phyloP scores from a whole-genome alignment of 345 rosid genomes.

The Populus pruinosa region DNA sequence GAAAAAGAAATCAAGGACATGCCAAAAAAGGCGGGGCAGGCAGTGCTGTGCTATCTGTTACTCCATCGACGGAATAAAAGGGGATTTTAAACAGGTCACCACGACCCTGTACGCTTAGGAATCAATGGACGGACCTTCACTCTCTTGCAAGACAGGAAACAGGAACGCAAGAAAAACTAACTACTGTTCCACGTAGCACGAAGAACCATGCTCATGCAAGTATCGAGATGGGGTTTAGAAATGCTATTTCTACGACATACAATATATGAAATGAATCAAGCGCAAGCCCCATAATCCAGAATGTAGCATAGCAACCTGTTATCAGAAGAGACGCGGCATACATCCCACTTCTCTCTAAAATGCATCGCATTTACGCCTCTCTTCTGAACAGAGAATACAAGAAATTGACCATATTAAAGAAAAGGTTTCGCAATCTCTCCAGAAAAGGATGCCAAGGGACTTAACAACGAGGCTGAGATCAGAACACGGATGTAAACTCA shows the following conservation, averaged over 20 bases:
- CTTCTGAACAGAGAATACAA: background rate
- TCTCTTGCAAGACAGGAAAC: background rate
- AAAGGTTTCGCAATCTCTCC: background rate
- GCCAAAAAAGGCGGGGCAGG: too few relatives aligned
- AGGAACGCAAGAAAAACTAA: background rate
- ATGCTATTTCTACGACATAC: background rate
- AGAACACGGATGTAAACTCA: background rate
- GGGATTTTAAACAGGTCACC: too few relatives aligned
- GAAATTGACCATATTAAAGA: background rate
- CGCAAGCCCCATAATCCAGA: background rate
- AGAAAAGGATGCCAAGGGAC: background rate
- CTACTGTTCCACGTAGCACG: background rate
- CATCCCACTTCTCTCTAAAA: background rate
- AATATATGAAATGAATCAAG: background rate
- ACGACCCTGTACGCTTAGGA: background rate
- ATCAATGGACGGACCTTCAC: background rate
- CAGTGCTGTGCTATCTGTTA: too few relatives aligned
- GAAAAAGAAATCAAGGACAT: too few relatives aligned
- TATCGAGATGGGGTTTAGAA: background rate
- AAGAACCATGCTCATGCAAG: too few relatives aligned
- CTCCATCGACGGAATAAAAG: too few relatives aligned
- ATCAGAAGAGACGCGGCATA: background rate
- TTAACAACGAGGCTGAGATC: background rate
- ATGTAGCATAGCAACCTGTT: background rate
- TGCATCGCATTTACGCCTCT: background rate